These are phyloP conservation scores for Aleurites moluccanus DNA, from an alignment of 441 rosid species.

Conservation along the genomic window DNA sequence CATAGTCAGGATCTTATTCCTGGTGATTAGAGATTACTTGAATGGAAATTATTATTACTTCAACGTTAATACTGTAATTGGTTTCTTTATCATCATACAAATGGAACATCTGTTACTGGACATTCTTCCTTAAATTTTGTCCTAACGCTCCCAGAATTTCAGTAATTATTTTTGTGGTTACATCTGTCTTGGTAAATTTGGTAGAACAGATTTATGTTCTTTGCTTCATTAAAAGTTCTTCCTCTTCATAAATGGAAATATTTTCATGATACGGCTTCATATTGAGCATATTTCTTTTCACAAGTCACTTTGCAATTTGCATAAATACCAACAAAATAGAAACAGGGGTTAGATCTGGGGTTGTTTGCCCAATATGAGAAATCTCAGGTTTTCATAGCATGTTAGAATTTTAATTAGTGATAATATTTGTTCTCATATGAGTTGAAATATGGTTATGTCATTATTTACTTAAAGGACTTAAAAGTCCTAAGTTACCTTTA, in stretches of 20 bases:
- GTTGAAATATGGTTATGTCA: not conserved
- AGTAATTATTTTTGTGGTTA: not conserved
- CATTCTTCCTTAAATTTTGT: not conserved
- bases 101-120: not conserved
- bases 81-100: not conserved
- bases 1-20: not conserved
- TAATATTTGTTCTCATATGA: not conserved
- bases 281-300: not conserved
- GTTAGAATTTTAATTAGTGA: not conserved
- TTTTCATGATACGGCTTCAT: not conserved
- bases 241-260: not conserved
- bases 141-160: not conserved
- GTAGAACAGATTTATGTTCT: no score
- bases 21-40: not conserved
- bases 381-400: not conserved
- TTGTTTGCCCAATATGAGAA: not conserved
- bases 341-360: not conserved
- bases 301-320: not conserved
- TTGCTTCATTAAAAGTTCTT: no score
- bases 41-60: not conserved
- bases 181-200: no score
- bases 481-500: not conserved
- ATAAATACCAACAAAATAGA: not conserved
- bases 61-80: no score
- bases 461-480: not conserved